phyloP scores from a whole-genome alignment of 2,329 filamentous ascomycete genomes.

The Aspergillus puulaauensis region DNA sequence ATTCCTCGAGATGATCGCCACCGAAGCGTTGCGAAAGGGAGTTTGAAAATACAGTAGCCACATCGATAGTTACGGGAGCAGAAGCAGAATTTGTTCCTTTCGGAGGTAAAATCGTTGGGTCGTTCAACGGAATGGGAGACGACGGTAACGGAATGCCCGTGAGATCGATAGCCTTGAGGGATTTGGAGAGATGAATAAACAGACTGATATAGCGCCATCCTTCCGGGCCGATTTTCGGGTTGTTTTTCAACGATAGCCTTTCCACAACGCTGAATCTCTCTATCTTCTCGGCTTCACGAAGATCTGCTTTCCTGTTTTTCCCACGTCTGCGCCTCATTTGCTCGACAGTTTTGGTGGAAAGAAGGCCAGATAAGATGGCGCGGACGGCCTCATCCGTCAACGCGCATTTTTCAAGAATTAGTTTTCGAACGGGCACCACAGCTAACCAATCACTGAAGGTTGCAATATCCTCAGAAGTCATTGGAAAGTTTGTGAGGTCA shows the following conservation, averaged over 20 bases:
- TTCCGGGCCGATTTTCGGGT: conserved; percentile 75
- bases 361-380: conserved; percentile 79
- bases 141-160: conserved; percentile 79
- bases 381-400: conserved; percentile 83
- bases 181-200: conserved; percentile 86
- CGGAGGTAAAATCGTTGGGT: conserved; percentile 16
- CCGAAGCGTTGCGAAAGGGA: conserved; percentile 75
- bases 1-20: conserved; percentile 73
- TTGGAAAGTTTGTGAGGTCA: conserved; percentile 78
- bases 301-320: conserved; percentile 37
- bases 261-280: conserved; percentile 69
- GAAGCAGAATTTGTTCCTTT: conserved; percentile 19
- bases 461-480: conserved; percentile 78
- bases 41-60: conserved; percentile 68
- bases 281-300: conserved; percentile 28
- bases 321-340: conserved; percentile 52
- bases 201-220: conserved; percentile 90
- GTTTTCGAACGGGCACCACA: conserved; percentile 83
- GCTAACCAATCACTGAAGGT: conserved; percentile 93
- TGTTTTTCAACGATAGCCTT: conserved; percentile 84
- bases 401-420: conserved; percentile 84
- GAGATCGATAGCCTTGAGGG: conserved; percentile 80
- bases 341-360: conserved; percentile 72
- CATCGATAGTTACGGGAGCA: conserved; percentile 43
- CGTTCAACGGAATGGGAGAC: conserved; percentile 26